Evolutionary conservation across 202 grass and related monocot genomes (phyloP).

Genomic region (Schoenoplectus tabernaemontani): DNA sequence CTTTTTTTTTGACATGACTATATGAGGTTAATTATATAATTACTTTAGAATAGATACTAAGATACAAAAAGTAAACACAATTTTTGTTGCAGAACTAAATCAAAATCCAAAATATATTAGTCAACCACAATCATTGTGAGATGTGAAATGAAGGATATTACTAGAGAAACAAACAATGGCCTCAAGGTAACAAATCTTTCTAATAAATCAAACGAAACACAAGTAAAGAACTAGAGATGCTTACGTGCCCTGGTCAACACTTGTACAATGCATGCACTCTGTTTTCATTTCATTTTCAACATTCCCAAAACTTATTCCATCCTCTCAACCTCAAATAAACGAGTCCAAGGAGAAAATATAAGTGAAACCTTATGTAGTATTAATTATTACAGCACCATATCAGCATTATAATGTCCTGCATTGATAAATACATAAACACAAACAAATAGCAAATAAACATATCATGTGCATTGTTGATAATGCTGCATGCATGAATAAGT

Average conservation of each 20-base stretch:
- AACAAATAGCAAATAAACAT: background rate
- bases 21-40: background rate
- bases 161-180: no score
- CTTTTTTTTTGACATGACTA: background rate
- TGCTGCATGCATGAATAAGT: background rate
- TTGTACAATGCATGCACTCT: no score
- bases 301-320: background rate
- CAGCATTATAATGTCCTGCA: background rate
- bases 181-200: no score
- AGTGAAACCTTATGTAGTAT: background rate
- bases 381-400: background rate
- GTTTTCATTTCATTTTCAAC: background rate
- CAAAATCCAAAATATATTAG: no score
- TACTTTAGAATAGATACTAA: background rate
- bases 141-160: no score
- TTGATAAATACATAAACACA: background rate
- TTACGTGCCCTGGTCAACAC: no score
- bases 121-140: no score
- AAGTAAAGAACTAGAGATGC: no score
- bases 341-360: background rate
- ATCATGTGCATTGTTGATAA: background rate
- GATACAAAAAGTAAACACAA: background rate
- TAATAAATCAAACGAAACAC: no score
- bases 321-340: background rate
- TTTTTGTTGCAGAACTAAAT: background rate